phyloP scores from a whole-genome alignment of 2,329 filamentous ascomycete genomes.

The Knoxdaviesia proteae region DNA sequence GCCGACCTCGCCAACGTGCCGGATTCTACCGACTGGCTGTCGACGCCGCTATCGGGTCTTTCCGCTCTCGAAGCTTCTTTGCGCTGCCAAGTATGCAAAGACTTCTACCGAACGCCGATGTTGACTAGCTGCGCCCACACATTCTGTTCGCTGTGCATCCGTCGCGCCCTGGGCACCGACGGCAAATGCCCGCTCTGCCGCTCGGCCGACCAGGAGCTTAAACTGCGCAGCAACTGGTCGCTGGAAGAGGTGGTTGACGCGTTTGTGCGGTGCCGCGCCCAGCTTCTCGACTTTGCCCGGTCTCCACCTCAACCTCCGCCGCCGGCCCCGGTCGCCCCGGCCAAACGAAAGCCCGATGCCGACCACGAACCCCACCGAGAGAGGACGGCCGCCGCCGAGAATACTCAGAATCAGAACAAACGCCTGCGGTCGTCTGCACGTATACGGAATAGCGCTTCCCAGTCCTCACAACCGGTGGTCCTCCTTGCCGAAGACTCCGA shows the following conservation, averaged over 20 bases:
- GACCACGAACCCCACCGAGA: slow-evolving; percentile 10
- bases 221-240: slow-evolving; percentile 65
- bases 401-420: slow-evolving; percentile 14
- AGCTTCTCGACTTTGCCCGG: slow-evolving; percentile 42
- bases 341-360: slow-evolving; percentile 28
- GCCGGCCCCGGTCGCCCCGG: slow-evolving; percentile 43
- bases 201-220: slow-evolving; percentile 58
- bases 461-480: too few relatives aligned
- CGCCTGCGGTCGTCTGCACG: slow-evolving; percentile 30
- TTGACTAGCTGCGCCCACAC: slow-evolving; percentile 89
- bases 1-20: slow-evolving; percentile 27
- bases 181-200: slow-evolving; percentile 79
- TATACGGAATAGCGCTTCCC: slow-evolving; percentile 15
- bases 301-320: slow-evolving; percentile 43
- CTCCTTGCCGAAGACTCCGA: too few relatives aligned
- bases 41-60: slow-evolving; percentile 45
- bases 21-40: slow-evolving; percentile 72
- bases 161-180: slow-evolving; percentile 61
- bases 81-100: slow-evolving; percentile 94
- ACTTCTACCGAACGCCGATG: slow-evolving; percentile 88
- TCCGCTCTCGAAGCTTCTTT: slow-evolving; percentile 61
- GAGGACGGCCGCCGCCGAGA: slow-evolving; percentile 9
- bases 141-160: slow-evolving; percentile 91
- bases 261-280: slow-evolving; percentile 45
- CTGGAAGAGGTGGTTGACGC: slow-evolving; percentile 68